Percentiles rank a stretch among this genome's conserved stretches.
phyloP scores from a whole-genome alignment of 2,329 filamentous ascomycete species.

The Pezicula radicicola region DNA sequence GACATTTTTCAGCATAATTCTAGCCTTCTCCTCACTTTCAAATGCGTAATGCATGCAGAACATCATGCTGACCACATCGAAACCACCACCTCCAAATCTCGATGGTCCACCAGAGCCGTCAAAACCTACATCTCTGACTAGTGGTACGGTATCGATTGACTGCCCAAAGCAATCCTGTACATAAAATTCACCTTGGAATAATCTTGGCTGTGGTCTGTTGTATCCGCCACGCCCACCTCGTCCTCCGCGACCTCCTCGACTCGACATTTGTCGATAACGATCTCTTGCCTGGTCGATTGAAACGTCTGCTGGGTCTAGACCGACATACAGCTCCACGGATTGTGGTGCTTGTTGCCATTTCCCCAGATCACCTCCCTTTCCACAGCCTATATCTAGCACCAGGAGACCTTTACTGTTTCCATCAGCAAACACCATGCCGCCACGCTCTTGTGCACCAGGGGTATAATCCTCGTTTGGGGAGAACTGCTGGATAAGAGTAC shows the following conservation, averaged over 20 bases:
- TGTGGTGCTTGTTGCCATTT: constrained; percentile 98
- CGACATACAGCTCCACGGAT: constrained; percentile 87
- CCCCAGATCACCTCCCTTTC: constrained; percentile 90
- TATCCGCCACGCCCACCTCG: constrained; percentile 47
- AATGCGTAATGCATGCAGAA: constrained; percentile 99
- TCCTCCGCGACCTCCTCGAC: constrained; percentile 50
- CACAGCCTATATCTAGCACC: constrained; percentile 92
- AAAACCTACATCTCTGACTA: constrained; percentile 85
- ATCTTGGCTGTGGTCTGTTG: constrained; percentile 45
- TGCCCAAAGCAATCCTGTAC: constrained; percentile 92
- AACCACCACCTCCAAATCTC: constrained; percentile 72
- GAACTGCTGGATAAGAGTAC: constrained; percentile 95
- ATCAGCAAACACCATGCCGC: constrained; percentile 30
- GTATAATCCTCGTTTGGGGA: constrained; percentile 74
- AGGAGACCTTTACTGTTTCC: constrained; percentile 55
- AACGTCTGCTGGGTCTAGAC: constrained; percentile 87
- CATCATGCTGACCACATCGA: constrained; percentile 98
- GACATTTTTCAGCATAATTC: constrained; percentile 91
- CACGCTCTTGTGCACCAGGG: constrained; percentile 54
- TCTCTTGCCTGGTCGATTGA: constrained; percentile 89
- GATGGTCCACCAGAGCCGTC: constrained; percentile 61
- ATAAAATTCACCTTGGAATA: constrained; percentile 85
- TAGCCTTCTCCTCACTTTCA: constrained; percentile 84
- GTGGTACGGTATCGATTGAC: constrained; percentile 74
- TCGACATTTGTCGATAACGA: constrained; percentile 72